Conservation (phyloP, 2,329 filamentous ascomycete species). For the Parastagonospora nodorum region DNA sequence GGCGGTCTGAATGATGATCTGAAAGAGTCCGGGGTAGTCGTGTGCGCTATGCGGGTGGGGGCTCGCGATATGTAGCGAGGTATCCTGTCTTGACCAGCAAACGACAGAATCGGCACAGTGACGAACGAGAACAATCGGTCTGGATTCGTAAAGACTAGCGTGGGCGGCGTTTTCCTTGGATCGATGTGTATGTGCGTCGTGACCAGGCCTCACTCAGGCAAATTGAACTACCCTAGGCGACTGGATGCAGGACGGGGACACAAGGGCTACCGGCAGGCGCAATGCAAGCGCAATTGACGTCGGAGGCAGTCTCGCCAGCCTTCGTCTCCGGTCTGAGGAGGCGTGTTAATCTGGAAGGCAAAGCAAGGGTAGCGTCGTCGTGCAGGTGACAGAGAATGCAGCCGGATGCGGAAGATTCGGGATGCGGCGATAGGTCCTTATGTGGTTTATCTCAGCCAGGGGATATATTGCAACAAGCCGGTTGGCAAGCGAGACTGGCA, state of each 20-base stretch:
- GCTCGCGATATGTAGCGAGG: conserved; percentile 35
- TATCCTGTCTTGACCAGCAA: conserved; percentile 48
- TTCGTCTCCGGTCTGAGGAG: conserved; percentile 23
- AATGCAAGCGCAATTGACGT: conserved; percentile 24
- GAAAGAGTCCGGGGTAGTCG: conserved; percentile 22
- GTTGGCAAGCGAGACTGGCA: conserved; percentile 27
- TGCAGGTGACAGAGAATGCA: conserved; percentile 33
- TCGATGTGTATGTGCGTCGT: conserved; percentile 26
- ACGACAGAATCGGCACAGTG: conserved; percentile 36
- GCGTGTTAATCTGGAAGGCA: conserved; percentile 33
- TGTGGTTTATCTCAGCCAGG: conserved; percentile 32
- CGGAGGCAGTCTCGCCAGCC: conserved; percentile 25
- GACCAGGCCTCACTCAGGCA: conserved; percentile 30
- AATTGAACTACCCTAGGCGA: conserved; percentile 21
- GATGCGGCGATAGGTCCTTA: conserved; percentile 25
- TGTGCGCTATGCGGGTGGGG: conserved; percentile 17
- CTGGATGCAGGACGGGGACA: conserved; percentile 27
- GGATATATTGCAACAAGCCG: conserved; percentile 36
- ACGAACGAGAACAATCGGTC: conserved; percentile 17
- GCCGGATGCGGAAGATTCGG: conserved; percentile 31
- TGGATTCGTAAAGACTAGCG: conserved; percentile 10
- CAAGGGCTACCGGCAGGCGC: conserved; percentile 24
- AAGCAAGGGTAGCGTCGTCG: conserved; percentile 38
- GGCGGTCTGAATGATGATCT: conserved; percentile 26
- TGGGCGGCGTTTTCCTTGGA: conserved; percentile 13